Percentiles rank a stretch among this genome's conserved stretches.
Conservation (phyloP, 1,139 yeast species). For the Pichia sp. region DNA sequence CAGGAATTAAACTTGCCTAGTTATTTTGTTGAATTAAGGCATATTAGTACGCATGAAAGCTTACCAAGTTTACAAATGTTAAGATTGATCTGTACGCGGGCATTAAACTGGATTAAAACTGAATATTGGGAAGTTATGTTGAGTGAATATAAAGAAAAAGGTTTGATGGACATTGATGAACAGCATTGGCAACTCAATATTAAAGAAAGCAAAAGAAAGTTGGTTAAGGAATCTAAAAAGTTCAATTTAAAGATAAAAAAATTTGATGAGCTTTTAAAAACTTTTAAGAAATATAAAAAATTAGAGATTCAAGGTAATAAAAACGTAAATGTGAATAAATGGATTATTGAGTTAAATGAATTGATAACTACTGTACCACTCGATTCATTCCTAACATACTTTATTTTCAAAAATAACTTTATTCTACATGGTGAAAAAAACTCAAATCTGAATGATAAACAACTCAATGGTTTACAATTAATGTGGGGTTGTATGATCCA, state of each 20-base stretch:
- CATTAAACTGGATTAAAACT: slow-evolving; percentile 67
- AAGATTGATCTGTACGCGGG: slow-evolving; percentile 49
- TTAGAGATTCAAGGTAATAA: slow-evolving; percentile 21
- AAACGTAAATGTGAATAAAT: neutral
- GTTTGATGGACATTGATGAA: neutral
- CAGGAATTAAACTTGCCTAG: slow-evolving; percentile 63
- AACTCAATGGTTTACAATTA: slow-evolving; percentile 23
- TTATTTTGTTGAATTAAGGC: slow-evolving; percentile 84
- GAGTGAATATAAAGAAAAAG: slow-evolving; percentile 17
- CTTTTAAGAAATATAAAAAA: slow-evolving; percentile 39
- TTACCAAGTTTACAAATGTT: slow-evolving; percentile 68
- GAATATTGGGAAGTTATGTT: slow-evolving; percentile 61
- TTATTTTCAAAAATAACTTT: slow-evolving; percentile 24
- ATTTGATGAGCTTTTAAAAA: slow-evolving; percentile 26
- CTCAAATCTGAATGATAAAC: slow-evolving; percentile 19
- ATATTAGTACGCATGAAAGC: slow-evolving; percentile 84
- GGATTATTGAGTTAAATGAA: slow-evolving; percentile 25
- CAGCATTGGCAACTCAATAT: slow-evolving; percentile 23
- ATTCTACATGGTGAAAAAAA: slow-evolving; percentile 19
- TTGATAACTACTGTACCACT: slow-evolving; percentile 34
- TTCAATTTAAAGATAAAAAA: neutral
- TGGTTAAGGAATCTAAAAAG: neutral
- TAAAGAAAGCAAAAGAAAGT: slow-evolving; percentile 16
- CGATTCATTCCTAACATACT: slow-evolving; percentile 23
- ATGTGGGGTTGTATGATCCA: slow-evolving; percentile 30